phyloP scores from a whole-genome alignment of 345 rosid genomes.

The Salix exigua region DNA sequence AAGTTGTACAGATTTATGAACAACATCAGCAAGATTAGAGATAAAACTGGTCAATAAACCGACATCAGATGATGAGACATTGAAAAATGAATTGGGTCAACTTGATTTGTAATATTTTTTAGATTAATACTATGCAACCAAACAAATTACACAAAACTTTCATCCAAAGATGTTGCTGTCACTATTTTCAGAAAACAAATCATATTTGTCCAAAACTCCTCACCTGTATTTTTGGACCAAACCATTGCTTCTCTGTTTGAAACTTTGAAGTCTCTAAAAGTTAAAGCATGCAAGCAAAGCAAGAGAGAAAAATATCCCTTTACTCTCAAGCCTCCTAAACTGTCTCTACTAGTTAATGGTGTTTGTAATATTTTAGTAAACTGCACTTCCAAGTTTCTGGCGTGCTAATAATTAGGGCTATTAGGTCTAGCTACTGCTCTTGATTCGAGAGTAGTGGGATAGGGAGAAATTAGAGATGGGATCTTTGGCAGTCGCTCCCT shows the following conservation, averaged over 20 bases:
- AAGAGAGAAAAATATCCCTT: neutral
- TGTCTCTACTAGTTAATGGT: neutral
- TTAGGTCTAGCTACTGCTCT: neutral
- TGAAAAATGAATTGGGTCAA: too few relatives aligned
- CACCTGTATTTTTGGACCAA: neutral
- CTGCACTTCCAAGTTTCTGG: neutral
- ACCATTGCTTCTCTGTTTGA: neutral
- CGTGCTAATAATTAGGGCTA: neutral
- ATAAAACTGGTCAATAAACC: too few relatives aligned
- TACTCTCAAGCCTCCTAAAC: neutral
- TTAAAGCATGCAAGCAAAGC: conserved; percentile 3
- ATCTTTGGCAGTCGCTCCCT: conserved; percentile 36
- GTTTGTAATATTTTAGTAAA: too few relatives aligned
- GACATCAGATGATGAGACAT: too few relatives aligned
- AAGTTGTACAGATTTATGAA: too few relatives aligned
- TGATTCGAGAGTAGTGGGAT: conserved; percentile 7
- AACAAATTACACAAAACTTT: too few relatives aligned
- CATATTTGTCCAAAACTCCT: neutral
- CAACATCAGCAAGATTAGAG: too few relatives aligned
- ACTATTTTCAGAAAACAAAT: too few relatives aligned
- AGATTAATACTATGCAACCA: too few relatives aligned
- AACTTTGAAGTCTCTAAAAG: neutral
- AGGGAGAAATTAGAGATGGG: conserved; percentile 41
- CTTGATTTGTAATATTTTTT: too few relatives aligned
- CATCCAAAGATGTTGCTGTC: too few relatives aligned